Base-by-base conservation (phyloP, 257 asterid genomes). In the Jasminum sambac region DNA sequence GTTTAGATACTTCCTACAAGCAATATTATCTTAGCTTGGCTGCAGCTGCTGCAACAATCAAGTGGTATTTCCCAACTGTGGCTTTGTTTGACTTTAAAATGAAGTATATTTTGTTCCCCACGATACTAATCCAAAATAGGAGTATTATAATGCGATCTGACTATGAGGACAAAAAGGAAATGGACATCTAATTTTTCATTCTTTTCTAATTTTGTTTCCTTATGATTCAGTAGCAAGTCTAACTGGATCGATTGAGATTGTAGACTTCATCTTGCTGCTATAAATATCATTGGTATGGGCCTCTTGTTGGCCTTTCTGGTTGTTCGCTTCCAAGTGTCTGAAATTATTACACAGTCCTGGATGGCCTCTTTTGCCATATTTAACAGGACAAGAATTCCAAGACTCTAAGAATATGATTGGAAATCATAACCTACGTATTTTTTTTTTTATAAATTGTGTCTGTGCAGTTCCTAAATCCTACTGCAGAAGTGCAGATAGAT, bases 11-110 rank as follows among this genome's bases (percentile, higher is more conserved):
- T 52, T 87, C 86, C 80, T 84, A 86, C 88, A 94, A 94, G 85
- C 99, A 94, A 76, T 94, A 89, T 78, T 94, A 94, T 85, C 94
- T 94, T 64, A 89, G 99, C 85, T 86, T 94, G 89, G 99, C 96
- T 66, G 97, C 99, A 21, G 97, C 99, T 44, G 88, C 99, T 73
- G 99, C 99, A 66, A 91, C 94, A 63, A 83, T 94, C 82, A 94
- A 91, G 84, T 94, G 99, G 99, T 94, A 91, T 66, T 71, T 74
- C 66, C 72, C 68, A 75, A 65, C 67, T 50, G 57, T 58, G 59
- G 57, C 66, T 66, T 72, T 61, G 62, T 11, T 21, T 69, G 41
- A 61, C 46, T 71, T 70, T 34, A 9, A 38, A 46, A 50, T 30
- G 62, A 48, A 14, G 17, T 70, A 17, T 39, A 39, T 55, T 55